Evolutionary conservation across 257 asterid genomes (phyloP).

Genomic region (Solanum stenotomum): DNA sequence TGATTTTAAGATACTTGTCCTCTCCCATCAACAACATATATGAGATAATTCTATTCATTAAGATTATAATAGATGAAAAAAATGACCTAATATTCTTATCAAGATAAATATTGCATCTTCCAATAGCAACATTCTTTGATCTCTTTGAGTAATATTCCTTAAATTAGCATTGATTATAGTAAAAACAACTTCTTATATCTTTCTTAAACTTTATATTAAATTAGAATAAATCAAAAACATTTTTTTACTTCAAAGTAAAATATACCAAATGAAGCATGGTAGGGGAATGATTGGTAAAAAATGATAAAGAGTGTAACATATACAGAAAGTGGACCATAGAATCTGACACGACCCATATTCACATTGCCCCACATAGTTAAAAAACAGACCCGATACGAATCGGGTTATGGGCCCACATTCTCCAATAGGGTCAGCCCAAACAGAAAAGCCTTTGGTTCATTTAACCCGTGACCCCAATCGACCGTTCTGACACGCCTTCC

Average conservation of each 20-base stretch:
- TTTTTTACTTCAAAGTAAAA: background rate
- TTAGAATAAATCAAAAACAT: background rate
- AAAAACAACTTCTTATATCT: too few species aligned
- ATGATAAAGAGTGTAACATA: too few species aligned
- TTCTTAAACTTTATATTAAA: too few species aligned
- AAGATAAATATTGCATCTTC: background rate
- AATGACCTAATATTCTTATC: background rate
- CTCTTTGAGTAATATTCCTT: background rate
- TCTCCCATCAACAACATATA: background rate
- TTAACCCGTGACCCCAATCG: constrained; percentile 2
- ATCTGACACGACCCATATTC: background rate
- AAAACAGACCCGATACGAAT: background rate
- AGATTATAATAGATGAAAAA: too few species aligned
- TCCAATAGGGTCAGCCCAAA: background rate
- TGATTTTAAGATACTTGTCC: background rate
- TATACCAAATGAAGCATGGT: background rate
- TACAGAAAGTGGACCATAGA: background rate
- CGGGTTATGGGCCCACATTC: background rate
- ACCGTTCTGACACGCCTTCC: constrained; percentile 1
- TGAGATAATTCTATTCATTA: fast-evolving
- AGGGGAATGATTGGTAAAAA: background rate
- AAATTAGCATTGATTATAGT: background rate
- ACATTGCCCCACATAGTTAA: background rate
- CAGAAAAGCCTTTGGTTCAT: background rate
- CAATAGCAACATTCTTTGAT: background rate